Evolutionary conservation across 345 rosid species (phyloP), one percentile per base, ranked within the genome.

Genomic region (Acer negundo): DNA sequence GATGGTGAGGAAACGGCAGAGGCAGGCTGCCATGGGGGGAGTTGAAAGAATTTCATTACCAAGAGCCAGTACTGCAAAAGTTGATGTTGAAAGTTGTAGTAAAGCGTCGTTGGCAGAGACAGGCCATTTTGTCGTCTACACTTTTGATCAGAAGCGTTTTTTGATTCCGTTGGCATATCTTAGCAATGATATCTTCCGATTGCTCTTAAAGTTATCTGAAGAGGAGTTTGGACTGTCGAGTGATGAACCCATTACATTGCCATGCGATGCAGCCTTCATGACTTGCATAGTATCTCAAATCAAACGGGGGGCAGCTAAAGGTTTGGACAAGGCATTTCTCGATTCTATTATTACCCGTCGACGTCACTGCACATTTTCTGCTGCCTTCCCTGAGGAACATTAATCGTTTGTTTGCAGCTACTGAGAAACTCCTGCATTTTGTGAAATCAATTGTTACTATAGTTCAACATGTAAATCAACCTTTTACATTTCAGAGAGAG

Each of bases 151-250:
- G n/a, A 74, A 38, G 7, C 77, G 62, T 17, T 26, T 46, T 1
- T 47, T 24, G 0, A 11, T 74, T 46, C 70, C 69, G 0, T 74
- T 74, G 35, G 35, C 19, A 40, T 74, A 74, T 74, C 77, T 74
- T 26, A 62, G 0, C 19, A 11, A 1, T 12, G 31, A 12, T 42
- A 26, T 63, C 42, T 61, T 78, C 63, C 51, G 22, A 35, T 79
- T 73, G 64, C 75, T 85, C 20, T 72, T 82, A 38, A 77, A 66
- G 42, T 38, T 79, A 56, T 79, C 83, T 4, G 81, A 81, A 70
- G 83, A 84, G 46, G 83, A 79, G 81, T 84, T 63, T 74, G 87
- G 87, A 23, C 23, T 81, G 15, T 22, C 62, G 17, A 71, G 81
- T 8, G 74, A 73, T 40, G 83, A 79, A 6, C 87, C 76, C 9